phyloP scores from a whole-genome alignment of 1,139 yeast species.

The Arxiozyma bovina region DNA sequence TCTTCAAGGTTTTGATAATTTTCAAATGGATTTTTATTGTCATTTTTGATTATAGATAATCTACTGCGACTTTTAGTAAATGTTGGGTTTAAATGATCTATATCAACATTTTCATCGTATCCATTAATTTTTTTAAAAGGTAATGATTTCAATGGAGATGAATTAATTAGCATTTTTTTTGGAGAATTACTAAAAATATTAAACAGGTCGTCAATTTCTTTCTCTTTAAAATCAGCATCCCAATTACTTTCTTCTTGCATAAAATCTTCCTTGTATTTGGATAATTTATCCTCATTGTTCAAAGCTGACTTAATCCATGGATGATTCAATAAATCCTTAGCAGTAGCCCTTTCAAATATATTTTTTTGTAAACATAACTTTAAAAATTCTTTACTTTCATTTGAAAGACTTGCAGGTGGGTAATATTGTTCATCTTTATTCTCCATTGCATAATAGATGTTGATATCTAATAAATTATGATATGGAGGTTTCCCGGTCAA shows the following conservation, averaged over 20 bases:
- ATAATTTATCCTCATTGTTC: slow-evolving; percentile 4
- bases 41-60: not conserved
- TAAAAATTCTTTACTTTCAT: slow-evolving; percentile 53
- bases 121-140: slow-evolving; percentile 2
- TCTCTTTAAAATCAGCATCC: slow-evolving; percentile 26
- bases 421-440: slow-evolving; percentile 78
- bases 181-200: not conserved
- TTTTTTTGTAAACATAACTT: slow-evolving; percentile 59
- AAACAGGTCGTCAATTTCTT: slow-evolving; percentile 5
- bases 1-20: not conserved
- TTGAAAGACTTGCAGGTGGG: slow-evolving; percentile 58
- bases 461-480: slow-evolving; percentile 71
- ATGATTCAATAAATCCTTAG: slow-evolving; percentile 22
- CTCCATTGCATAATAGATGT: slow-evolving; percentile 88
- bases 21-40: not conserved
- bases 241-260: slow-evolving; percentile 19
- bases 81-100: not conserved
- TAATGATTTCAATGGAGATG: slow-evolving; percentile 6
- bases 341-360: slow-evolving; percentile 28
- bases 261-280: slow-evolving; percentile 16
- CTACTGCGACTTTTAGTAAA: not conserved
- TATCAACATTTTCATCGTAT: not conserved
- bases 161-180: not conserved
- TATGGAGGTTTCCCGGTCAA: slow-evolving; percentile 86
- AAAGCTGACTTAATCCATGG: slow-evolving; percentile 17